Evolutionary conservation across 2,329 filamentous ascomycete genomes (phyloP).

Genomic region (Verticillium klebahnii): DNA sequence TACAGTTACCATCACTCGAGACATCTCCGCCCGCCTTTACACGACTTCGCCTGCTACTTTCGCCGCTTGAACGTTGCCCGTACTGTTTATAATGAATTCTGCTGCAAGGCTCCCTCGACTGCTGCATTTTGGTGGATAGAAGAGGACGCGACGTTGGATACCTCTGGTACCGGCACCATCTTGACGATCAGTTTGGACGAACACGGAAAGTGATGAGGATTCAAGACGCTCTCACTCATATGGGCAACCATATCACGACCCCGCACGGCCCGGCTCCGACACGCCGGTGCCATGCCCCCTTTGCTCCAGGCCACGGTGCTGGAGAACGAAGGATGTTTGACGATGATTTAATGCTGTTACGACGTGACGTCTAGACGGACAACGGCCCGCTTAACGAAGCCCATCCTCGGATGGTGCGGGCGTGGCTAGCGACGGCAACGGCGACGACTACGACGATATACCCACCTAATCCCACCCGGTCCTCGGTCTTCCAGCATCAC

Average conservation of each 20-base stretch:
- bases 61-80: constrained; percentile 17
- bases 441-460: constrained; percentile 34
- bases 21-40: neutral
- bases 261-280: constrained; percentile 22
- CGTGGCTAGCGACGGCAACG: constrained; percentile 20
- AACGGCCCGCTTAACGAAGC: constrained; percentile 21
- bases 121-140: constrained; percentile 25
- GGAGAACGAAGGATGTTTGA: constrained; percentile 22
- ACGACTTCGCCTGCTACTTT: neutral
- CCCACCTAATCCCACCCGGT: constrained; percentile 27
- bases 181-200: constrained; percentile 28
- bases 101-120: constrained; percentile 12
- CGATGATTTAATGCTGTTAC: constrained; percentile 41
- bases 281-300: constrained; percentile 21
- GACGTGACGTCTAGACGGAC: constrained; percentile 43
- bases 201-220: constrained; percentile 34
- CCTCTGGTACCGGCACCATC: constrained; percentile 8
- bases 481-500: constrained; percentile 1
- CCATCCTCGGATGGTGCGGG: constrained; percentile 8
- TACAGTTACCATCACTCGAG: neutral
- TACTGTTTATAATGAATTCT: constrained; percentile 32
- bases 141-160: constrained; percentile 20
- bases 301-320: constrained; percentile 1
- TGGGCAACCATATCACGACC: constrained; percentile 35
- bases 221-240: constrained; percentile 32